Conservation (phyloP, 768 basidiomycete genomes). For the Nidularia sp. region DNA sequence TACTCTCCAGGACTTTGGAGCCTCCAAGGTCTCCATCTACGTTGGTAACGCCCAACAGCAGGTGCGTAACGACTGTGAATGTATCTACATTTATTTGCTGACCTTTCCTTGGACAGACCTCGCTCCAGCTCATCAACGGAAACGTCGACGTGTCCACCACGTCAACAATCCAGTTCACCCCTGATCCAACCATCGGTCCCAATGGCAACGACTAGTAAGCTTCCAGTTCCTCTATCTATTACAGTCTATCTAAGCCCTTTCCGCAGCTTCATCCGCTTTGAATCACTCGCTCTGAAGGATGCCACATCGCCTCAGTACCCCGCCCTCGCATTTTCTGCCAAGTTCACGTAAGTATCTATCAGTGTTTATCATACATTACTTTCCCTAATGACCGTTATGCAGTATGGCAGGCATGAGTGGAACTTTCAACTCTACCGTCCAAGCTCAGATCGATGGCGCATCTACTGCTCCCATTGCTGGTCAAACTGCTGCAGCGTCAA, state of each 20-base stretch:
- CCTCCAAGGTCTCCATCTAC: slow-evolving; percentile 52
- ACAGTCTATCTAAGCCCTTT: slow-evolving; percentile 2
- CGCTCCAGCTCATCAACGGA: slow-evolving; percentile 45
- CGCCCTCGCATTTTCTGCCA: slow-evolving; percentile 72
- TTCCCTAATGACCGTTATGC: background rate
- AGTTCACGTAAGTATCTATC: slow-evolving; percentile 56
- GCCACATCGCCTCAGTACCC: slow-evolving; percentile 47
- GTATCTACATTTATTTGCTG: background rate
- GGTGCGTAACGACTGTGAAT: slow-evolving; percentile 28
- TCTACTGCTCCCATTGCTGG: slow-evolving; percentile 53
- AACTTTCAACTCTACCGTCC: slow-evolving; percentile 50
- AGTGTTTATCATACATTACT: background rate
- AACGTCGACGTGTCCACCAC: slow-evolving; percentile 50
- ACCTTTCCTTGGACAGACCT: slow-evolving; percentile 32
- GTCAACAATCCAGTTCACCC: slow-evolving; percentile 45
- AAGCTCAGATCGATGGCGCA: slow-evolving; percentile 58
- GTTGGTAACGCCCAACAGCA: slow-evolving; percentile 59
- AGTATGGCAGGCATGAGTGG: slow-evolving; percentile 74
- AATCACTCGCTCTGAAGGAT: slow-evolving; percentile 55
- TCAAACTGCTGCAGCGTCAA: slow-evolving; percentile 16
- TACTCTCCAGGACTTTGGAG: slow-evolving; percentile 46
- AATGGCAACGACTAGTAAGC: slow-evolving; percentile 53
- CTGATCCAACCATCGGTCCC: slow-evolving; percentile 49
- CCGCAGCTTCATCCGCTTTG: slow-evolving; percentile 72
- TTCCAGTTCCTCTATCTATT: background rate